phyloP scores from a whole-genome alignment of 2,329 filamentous ascomycete species.

The Alternaria incomplexa region DNA sequence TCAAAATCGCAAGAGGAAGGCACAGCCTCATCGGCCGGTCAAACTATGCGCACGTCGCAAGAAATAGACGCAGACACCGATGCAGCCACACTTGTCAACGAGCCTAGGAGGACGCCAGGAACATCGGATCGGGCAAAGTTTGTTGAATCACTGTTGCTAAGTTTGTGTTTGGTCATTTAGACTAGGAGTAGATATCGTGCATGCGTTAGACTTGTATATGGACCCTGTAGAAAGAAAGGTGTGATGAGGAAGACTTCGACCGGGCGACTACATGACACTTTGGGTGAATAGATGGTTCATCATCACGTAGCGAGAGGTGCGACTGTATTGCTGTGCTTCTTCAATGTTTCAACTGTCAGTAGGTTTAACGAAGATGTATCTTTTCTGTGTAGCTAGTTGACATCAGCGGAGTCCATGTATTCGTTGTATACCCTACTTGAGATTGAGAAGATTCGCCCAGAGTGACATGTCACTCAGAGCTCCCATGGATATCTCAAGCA shows the following conservation, averaged over 20 bases:
- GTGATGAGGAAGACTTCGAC: neutral
- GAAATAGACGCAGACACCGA: neutral
- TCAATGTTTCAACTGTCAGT: too few relatives aligned
- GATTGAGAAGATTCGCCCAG: too few relatives aligned
- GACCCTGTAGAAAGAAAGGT: neutral
- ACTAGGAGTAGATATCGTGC: neutral
- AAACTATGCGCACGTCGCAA: neutral
- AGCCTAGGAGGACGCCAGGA: neutral
- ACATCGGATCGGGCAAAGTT: neutral
- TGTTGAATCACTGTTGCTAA: neutral
- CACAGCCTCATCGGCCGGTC: neutral
- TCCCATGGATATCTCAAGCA: too few relatives aligned
- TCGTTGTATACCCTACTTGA: too few relatives aligned
- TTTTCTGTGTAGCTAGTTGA: too few relatives aligned
- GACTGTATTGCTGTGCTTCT: neutral
- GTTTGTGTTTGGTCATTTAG: neutral
- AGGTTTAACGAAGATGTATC: too few relatives aligned
- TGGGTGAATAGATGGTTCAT: neutral
- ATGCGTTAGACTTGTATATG: accelerated
- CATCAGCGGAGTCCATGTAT: too few relatives aligned
- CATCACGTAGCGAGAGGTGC: neutral
- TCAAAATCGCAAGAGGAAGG: neutral
- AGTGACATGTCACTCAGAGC: too few relatives aligned
- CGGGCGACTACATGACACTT: neutral
- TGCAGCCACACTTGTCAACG: neutral